Evolutionary conservation across 2,329 filamentous ascomycete species (phyloP), one percentile per base, ranked within the genome.

Genomic region (Ophiostoma australiae): DNA sequence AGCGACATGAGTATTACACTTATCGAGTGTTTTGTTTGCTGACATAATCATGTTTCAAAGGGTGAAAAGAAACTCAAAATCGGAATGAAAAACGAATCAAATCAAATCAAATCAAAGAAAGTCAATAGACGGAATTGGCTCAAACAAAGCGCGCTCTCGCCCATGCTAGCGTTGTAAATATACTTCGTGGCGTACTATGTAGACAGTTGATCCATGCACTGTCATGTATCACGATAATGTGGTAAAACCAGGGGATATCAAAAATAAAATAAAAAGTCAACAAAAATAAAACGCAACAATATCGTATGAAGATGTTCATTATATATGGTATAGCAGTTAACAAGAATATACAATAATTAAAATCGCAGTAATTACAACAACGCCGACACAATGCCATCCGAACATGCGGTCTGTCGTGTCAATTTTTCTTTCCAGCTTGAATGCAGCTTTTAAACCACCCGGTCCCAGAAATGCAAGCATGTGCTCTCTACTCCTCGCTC

Each of bases 401-500:
- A 48, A 44, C 8, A 70, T 71, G 69, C 65, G 68, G 67, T 61
- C 67, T 71, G 55, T 55, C 66, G 67, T 55, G 70, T 23, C 61
- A 67, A 15, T 37, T 68, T 67, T 67, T 44, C 65, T 71, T 67
- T 67, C 31, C 17, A 20, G 61, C 17, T 7, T 31, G 20, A 52
- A 67, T 48, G 33, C 48, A 65, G n/a, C 55, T 65, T 61, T 67
- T 69, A 7, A 20, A 55, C 41, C 52, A 3, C 61, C 55, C 63
- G 35, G n/a, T 55, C 27, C 68, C 33, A 66, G 33, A 66, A 66
- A 68, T 39, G 17, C 33, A 68, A 67, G 66, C 66, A 23, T 6
- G n/a, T 58, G 52, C 52, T 58, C 13, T 48, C 77, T 79, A 83
- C 77, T 85, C 83, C 69, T 85, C 83, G 15, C 84, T 83, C 52